Conservation (phyloP, 805 yeast species). For the Sugiyamaella smithiae region DNA sequence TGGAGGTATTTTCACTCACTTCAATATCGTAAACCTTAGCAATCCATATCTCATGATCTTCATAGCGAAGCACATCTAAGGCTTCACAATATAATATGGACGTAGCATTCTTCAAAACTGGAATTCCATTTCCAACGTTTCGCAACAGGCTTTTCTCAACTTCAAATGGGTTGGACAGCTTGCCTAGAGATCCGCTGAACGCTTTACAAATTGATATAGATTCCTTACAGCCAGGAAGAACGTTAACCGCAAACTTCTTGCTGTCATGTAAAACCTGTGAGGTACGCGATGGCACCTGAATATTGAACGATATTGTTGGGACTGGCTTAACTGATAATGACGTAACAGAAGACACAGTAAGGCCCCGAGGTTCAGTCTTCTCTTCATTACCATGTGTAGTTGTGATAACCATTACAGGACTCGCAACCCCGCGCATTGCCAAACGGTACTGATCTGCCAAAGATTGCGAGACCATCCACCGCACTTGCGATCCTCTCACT, state of each 20-base stretch:
- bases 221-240: constrained; percentile 57
- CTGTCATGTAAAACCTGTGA: constrained; percentile 60
- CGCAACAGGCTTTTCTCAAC: constrained; percentile 25
- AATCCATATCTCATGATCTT: constrained; percentile 90
- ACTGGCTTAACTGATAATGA: constrained; percentile 75
- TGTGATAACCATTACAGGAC: constrained; percentile 60
- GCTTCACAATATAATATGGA: constrained; percentile 31
- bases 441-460: constrained; percentile 29
- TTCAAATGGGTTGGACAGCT: constrained; percentile 34
- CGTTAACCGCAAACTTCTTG: constrained; percentile 66
- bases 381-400: constrained; percentile 30
- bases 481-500: no score
- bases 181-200: constrained; percentile 57
- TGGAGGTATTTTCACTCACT: constrained; percentile 28
- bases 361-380: constrained; percentile 50
- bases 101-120: constrained; percentile 26
- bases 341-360: constrained; percentile 82
- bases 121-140: constrained; percentile 22
- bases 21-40: constrained; percentile 54
- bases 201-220: constrained; percentile 60
- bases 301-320: constrained; percentile 79
- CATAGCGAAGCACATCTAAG: constrained; percentile 42
- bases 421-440: constrained; percentile 47
- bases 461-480: background rate
- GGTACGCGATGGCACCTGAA: constrained; percentile 83